phyloP scores from a whole-genome alignment of 495 filamentous ascomycete genomes.

The Penicillium nucicola region DNA sequence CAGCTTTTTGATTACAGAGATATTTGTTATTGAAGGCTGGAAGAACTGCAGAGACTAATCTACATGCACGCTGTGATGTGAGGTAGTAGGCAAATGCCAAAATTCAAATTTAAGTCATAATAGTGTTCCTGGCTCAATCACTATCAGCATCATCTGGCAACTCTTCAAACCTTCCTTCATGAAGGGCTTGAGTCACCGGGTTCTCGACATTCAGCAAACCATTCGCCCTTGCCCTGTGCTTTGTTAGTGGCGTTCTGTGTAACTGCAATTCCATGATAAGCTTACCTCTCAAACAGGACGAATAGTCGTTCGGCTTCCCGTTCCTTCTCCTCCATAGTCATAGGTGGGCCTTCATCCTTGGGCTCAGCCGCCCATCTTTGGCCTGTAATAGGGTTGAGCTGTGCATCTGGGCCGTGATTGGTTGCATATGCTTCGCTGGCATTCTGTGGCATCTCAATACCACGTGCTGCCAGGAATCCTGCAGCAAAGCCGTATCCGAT shows the following conservation, averaged over 20 bases:
- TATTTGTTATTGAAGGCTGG: too few relatives aligned
- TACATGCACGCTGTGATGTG: too few relatives aligned
- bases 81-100: too few relatives aligned
- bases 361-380: conserved; percentile 74
- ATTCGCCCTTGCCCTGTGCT: conserved; percentile 71
- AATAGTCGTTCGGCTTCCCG: conserved; percentile 90
- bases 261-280: background rate
- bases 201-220: conserved; percentile 84
- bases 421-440: conserved; percentile 56
- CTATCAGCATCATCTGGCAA: conserved; percentile 42
- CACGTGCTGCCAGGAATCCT: conserved; percentile 79
- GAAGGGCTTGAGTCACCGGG: conserved; percentile 71
- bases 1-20: too few relatives aligned
- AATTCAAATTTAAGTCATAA: too few relatives aligned
- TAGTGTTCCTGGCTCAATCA: conserved; percentile 19
- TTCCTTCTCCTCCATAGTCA: conserved; percentile 91
- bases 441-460: conserved; percentile 69
- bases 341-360: conserved; percentile 53
- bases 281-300: conserved; percentile 88
- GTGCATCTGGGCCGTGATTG: conserved; percentile 31
- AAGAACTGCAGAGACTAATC: too few relatives aligned
- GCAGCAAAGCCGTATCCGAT: conserved; percentile 92
- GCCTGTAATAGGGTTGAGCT: conserved; percentile 85
- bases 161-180: conserved; percentile 79
- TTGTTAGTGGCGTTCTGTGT: conserved; percentile 11